Base-by-base conservation (phyloP, 2,329 filamentous ascomycete species). In the Ophiostoma quercus region DNA sequence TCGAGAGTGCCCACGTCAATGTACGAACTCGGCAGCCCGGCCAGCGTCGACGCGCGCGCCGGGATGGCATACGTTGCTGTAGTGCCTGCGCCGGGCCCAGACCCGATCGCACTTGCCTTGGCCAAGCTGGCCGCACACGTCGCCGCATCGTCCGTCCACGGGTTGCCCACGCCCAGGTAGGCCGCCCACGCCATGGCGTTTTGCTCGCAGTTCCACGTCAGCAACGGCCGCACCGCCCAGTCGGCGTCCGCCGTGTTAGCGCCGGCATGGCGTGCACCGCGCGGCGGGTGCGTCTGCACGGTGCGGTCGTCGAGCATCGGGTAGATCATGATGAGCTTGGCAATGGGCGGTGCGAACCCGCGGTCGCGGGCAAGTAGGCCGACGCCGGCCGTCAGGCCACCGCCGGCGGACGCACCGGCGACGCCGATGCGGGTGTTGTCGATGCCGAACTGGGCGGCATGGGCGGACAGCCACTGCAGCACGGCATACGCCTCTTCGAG, bases 281-380 rank as follows among this genome's bases (percentile, higher is more conserved):
- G 37, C 19, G 73, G 71, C 19, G 71, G 69, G 22, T 67, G 43
- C 11, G 22, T 9, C 41, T 68, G 62, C 1, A 65, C 67, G 6
- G 75, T 76, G 25, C 77, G 74, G 71, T 80, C 77, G 67, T 81
- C 79, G 3, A 80, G 74, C 78, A 80, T 80, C 14, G 79, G 79
- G 65, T 77, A 80, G 1, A 79, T 68, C 6, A 80, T 73, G 11
- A 79, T 73, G 67, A 77, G 75, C 70, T 77, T 78, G 9, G 75
- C 76, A 4, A 80, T 43, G 0, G 75, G 76, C 7, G 78, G 78
- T 1, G n/a, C 32, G 0, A 78, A 37, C 7, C 69, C 69, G 11
- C 73, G 69, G 67, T 79, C 78, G 7, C 79, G 74, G 0, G 78
- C 78, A 80, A 84, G 81, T 37, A 87, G 77, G 0, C 82, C 74